A percentile compares a stretch with the other conserved stretches of the same genome.
phyloP scores from a whole-genome alignment of 306 rosid genomes.

The Herpetospermum pedunculosum region DNA sequence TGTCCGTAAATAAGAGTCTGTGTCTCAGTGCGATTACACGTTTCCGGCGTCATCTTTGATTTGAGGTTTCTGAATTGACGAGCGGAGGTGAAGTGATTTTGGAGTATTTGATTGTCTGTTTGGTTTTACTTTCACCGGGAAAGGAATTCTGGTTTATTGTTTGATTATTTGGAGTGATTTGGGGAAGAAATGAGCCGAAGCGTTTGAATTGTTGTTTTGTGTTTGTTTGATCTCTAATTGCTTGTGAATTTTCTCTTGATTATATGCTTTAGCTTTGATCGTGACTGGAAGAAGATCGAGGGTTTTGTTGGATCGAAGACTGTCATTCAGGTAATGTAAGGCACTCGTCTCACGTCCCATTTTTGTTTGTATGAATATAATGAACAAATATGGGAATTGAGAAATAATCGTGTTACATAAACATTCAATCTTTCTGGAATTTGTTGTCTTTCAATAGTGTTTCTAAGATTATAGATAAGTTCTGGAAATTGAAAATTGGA shows the following conservation, averaged over 20 bases:
- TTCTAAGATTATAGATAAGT: not conserved
- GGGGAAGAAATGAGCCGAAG: not conserved
- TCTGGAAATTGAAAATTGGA: not conserved
- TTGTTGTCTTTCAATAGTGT: not conserved
- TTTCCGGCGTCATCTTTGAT: not conserved
- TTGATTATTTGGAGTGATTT: not conserved
- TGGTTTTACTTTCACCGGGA: not conserved
- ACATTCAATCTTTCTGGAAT: not conserved
- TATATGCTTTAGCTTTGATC: slow-evolving; percentile 59
- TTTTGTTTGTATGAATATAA: not conserved
- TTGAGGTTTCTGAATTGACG: not conserved
- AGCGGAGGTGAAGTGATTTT: not conserved
- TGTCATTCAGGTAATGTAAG: slow-evolving; percentile 65
- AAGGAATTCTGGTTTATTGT: not conserved
- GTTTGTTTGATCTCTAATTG: not conserved
- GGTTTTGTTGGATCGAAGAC: slow-evolving; percentile 93
- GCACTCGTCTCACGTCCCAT: not conserved
- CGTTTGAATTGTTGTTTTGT: not conserved
- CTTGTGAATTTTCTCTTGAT: not conserved
- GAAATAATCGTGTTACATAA: not conserved
- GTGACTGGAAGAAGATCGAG: slow-evolving; percentile 98
- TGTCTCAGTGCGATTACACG: not conserved
- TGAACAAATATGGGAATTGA: not conserved
- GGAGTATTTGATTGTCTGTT: not conserved
- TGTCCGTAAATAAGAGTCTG: not conserved